Evolutionary conservation across 768 basidiomycete genomes (phyloP), one percentile per base, ranked within the genome.

Genomic region (Suillus spraguei): DNA sequence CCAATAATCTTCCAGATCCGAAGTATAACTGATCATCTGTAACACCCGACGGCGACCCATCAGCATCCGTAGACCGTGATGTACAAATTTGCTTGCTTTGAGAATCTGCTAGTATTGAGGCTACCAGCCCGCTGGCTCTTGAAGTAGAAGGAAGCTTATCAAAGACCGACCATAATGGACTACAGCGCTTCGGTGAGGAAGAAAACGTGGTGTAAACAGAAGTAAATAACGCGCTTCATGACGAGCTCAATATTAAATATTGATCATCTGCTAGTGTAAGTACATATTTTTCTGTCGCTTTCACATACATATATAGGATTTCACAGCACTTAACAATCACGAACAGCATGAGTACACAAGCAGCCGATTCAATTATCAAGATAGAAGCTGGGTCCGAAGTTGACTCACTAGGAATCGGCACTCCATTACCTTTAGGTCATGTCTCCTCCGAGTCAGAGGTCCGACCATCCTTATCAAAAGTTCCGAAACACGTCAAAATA

Each of bases 401-500:
- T 10, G 55, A 39, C 38, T 24, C 38, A 28, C 38, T 39, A 39
- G 17, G 55, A 7, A 28, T 28, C 38, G 55, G 38, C 5, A 28
- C 38, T 39, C 17, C 55, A 20, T 28, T 58, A 39, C 55, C 24
- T 41, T 17, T 13, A 17, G 9, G 17, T 17, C 55, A 39, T 1
- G 10, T 24, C 22, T 22, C 38, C 5, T 28, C 32, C 28, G 17
- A 52, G 28, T 17, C 55, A 39, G 36, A 39, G 17, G 3, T 7
- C 13, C 28, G 6, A 10, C 32, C 42, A 17, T 28, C 63, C 0
- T 36, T 14, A 32, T 33, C 22, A 47, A 32, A 41, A 20, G 14
- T 24, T 6, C 10, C 24, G 41, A 28, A 2, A 11, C 55, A 17
- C 11, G 24, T 41, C 38, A 11, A 39, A 17, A 66, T 85, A 49